Conservation (phyloP, 2,329 filamentous ascomycete species). For the Nemania diffusa region DNA sequence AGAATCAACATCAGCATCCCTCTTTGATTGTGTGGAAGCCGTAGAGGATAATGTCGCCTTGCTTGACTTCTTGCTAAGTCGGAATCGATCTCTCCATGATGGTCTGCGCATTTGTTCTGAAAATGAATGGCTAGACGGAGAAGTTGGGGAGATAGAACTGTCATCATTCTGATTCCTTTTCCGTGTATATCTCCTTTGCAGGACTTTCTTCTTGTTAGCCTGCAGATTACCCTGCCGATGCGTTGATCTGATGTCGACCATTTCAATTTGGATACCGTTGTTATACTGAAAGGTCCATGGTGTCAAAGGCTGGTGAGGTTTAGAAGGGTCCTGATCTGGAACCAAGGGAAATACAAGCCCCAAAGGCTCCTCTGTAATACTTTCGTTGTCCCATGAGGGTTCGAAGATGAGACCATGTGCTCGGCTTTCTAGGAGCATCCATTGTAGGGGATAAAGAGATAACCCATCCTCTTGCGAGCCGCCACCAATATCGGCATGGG, state of each 20-base stretch:
- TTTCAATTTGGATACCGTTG: slow-evolving; percentile 42
- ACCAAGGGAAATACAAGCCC: slow-evolving; percentile 36
- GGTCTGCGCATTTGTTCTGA: slow-evolving; percentile 23
- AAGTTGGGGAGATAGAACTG: background rate
- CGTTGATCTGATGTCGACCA: slow-evolving; percentile 39
- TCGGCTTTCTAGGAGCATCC: slow-evolving; percentile 53
- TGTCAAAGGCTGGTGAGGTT: slow-evolving; percentile 25
- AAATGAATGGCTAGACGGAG: slow-evolving; percentile 1
- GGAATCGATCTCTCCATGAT: slow-evolving; percentile 32
- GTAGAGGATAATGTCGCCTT: slow-evolving; percentile 57
- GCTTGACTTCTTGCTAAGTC: slow-evolving; percentile 38
- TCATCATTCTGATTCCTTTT: slow-evolving; percentile 26
- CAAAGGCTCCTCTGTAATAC: slow-evolving; percentile 36
- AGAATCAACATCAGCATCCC: slow-evolving; percentile 39
- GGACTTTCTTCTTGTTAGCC: slow-evolving; percentile 34
- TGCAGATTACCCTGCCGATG: slow-evolving; percentile 41
- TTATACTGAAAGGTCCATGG: slow-evolving; percentile 40
- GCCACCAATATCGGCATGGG: slow-evolving; percentile 53
- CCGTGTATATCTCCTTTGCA: slow-evolving; percentile 27
- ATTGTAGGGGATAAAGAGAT: slow-evolving; percentile 55
- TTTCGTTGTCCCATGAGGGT: slow-evolving; percentile 28
- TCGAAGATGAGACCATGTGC: slow-evolving; percentile 47
- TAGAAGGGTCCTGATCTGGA: slow-evolving; percentile 28
- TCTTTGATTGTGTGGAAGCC: slow-evolving; percentile 57
- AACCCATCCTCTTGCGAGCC: slow-evolving; percentile 51